A percentile compares a stretch with the other conserved stretches of the same genome.
Evolutionary conservation across 176 grass and related monocot genomes (phyloP).

Genomic region (Chloris gayana): DNA sequence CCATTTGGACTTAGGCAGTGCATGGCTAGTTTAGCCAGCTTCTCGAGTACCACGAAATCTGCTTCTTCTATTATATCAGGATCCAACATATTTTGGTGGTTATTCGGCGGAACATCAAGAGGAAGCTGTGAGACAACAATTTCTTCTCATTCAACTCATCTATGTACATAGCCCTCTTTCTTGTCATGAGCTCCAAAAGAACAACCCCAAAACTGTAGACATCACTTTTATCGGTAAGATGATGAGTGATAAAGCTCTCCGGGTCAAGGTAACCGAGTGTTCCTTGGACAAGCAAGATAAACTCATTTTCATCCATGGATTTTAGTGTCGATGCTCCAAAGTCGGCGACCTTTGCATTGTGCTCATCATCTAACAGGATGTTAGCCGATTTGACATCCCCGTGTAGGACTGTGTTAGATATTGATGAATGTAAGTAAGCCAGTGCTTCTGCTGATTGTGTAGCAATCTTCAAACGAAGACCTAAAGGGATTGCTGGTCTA

Average conservation of each 20-base stretch:
- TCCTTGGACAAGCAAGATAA: slow-evolving; percentile 67
- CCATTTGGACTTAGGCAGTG: slow-evolving; percentile 4
- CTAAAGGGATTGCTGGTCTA: slow-evolving; percentile 26
- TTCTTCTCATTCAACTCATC: slow-evolving; percentile 23
- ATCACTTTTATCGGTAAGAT: slow-evolving; percentile 72
- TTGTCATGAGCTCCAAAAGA: slow-evolving; percentile 69
- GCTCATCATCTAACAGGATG: slow-evolving; percentile 47
- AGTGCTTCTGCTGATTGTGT: slow-evolving; percentile 41
- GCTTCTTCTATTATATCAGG: slow-evolving; percentile 14
- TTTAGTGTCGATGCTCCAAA: slow-evolving; percentile 66
- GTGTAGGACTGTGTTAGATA: slow-evolving; percentile 38
- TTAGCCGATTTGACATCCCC: slow-evolving; percentile 57
- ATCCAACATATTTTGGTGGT: neutral
- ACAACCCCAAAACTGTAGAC: slow-evolving; percentile 73
- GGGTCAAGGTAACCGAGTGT: slow-evolving; percentile 75
- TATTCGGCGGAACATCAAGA: slow-evolving; percentile 18
- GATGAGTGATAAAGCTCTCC: slow-evolving; percentile 60
- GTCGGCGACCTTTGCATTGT: slow-evolving; percentile 52
- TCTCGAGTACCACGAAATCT: slow-evolving; percentile 14
- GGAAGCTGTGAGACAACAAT: neutral
- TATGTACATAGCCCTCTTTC: slow-evolving; percentile 54
- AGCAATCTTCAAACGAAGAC: slow-evolving; percentile 39
- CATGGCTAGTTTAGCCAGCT: neutral
- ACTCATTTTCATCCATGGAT: slow-evolving; percentile 46
- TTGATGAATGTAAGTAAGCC: neutral